Percentiles rank a stretch among this genome's conserved stretches.
phyloP scores from a whole-genome alignment of 1,139 yeast species.

The Saccharomyces hybrid region DNA sequence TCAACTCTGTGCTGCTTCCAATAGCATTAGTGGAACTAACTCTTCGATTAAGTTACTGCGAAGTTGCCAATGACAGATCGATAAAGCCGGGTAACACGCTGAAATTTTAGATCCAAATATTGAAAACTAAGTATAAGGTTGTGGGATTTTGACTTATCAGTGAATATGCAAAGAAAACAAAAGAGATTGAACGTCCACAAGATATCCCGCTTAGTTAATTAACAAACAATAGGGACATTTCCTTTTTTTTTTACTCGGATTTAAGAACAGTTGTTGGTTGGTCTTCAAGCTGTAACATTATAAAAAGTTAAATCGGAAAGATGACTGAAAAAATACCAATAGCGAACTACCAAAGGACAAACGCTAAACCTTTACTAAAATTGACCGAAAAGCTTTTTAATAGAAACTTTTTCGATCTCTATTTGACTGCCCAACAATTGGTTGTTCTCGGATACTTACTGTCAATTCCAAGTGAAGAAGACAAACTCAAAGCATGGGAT shows the following conservation, averaged over 20 bases:
- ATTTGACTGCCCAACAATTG: conserved; percentile 55
- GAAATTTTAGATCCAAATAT: no score
- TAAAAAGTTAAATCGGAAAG: conserved; percentile 1
- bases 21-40: no score
- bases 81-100: no score
- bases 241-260: neutral
- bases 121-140: no score
- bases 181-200: no score
- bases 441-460: conserved; percentile 44
- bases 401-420: conserved; percentile 47
- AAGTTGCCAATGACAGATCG: no score
- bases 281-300: neutral
- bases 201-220: no score
- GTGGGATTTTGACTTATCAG: no score
- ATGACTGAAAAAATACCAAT: conserved; percentile 18
- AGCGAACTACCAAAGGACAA: conserved; percentile 25
- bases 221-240: neutral
- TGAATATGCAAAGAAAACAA: neutral
- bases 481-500: conserved; percentile 41
- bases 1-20: no score
- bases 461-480: conserved; percentile 19
- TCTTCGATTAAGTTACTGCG: no score
- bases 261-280: neutral
- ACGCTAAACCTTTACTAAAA: conserved; percentile 32
- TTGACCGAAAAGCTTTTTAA: conserved; percentile 44